Base-by-base conservation (phyloP, 2,329 filamentous ascomycete genomes). In the Monilinia fructigena region DNA sequence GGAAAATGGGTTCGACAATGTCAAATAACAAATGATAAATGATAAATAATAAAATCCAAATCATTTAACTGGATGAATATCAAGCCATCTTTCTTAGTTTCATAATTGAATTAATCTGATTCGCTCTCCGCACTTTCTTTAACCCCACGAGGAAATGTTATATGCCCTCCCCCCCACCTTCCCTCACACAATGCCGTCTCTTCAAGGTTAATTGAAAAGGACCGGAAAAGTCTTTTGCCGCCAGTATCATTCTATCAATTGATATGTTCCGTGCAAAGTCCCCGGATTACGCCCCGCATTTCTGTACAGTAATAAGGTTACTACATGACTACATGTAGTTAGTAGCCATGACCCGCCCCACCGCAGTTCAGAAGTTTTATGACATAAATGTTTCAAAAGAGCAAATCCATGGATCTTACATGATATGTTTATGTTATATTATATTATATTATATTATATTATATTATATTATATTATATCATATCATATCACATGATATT, bases 141-240 rank as follows among this genome's bases (percentile, higher is more conserved):
- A 16, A 23, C 14, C 14, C 38, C 35, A n/a, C 47, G 5, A n/a
- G n/a, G 42, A 0, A 45, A 18, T 10, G 10, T 53, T 5, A 26
- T 28, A 23, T 28, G 23, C 23, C 23, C 23, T 6, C 31, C 31
- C 31, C 31, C 31, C 31, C 31, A 35, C 31, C 31, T 35, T 35
- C 31, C 31, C 6, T 35, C 5, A 35, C 7, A 5, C 31, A 35
- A 35, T 35, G 31, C 31, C 31, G 31, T 8, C 31, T 35, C 31
- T 31, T 31, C 31, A 31, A 31, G 23, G 28, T 3, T 5, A 35
- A 35, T 35, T 35, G 5, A 35, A 35, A 35, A 23, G 18, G 35
- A 11, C 45, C 63, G 63, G 63, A 50, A 65, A 65, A 60, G 63
- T 65, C 47, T 65, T 65, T 65, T 52, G 20, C 63, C 63, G 63